Evolutionary conservation across 2,329 filamentous ascomycete genomes (phyloP).

Genomic region (Apiospora malaysiana): DNA sequence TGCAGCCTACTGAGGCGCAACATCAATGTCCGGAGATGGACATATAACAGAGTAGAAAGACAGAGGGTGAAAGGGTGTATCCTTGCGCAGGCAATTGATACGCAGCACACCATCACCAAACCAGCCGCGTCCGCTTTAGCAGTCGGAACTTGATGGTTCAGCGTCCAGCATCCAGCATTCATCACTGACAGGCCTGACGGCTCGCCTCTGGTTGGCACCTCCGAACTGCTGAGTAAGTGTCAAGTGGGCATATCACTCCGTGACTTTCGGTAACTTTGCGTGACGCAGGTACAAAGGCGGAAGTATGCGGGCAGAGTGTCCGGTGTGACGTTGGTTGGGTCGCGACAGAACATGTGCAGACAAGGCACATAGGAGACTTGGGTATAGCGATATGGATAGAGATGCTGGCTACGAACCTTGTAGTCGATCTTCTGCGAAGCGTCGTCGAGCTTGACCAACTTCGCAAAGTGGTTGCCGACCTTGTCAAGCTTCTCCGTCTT

Average conservation of each 20-base stretch:
- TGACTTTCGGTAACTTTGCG: background rate
- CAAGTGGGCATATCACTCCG: background rate
- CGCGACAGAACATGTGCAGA: background rate
- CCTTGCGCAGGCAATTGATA: background rate
- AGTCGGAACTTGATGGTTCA: background rate
- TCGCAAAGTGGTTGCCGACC: constrained; percentile 75
- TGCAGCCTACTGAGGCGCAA: constrained; percentile 7
- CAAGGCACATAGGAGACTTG: background rate
- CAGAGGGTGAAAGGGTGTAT: background rate
- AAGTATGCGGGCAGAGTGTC: background rate
- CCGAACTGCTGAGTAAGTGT: background rate
- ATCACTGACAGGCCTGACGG: background rate
- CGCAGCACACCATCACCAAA: background rate
- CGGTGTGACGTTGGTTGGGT: background rate
- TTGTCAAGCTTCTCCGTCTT: constrained; percentile 86
- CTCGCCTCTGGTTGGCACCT: background rate
- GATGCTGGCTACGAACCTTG: constrained; percentile 73
- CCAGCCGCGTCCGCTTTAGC: constrained; percentile 8
- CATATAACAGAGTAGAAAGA: background rate
- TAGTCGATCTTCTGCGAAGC: constrained; percentile 80
- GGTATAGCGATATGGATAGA: constrained; percentile 23
- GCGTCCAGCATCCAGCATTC: background rate
- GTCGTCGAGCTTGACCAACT: constrained; percentile 76
- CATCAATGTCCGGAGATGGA: background rate
- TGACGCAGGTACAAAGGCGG: background rate